phyloP scores from a whole-genome alignment of 208 protist species.

The Acanthamoeba culbertsoni region DNA sequence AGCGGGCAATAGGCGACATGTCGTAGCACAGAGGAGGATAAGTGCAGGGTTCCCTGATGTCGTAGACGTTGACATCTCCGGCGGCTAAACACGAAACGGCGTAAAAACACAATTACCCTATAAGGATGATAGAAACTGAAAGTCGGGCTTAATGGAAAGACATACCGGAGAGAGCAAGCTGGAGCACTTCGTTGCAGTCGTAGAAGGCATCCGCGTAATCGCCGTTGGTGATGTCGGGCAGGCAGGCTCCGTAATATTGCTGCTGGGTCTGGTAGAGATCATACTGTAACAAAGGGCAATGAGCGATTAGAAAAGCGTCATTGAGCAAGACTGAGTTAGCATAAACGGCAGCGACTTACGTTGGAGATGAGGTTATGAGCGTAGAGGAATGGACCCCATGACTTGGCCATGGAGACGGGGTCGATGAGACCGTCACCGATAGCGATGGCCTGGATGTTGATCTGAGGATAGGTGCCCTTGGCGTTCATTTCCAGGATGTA shows the following conservation, averaged over 20 bases:
- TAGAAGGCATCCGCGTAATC: constrained; percentile 35
- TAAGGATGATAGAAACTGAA: not conserved
- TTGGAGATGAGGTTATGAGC: not conserved
- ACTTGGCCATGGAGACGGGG: constrained; percentile 45
- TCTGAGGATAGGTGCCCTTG: not conserved
- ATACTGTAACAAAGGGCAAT: too few species aligned
- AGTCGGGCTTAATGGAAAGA: too few species aligned
- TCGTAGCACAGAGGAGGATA: constrained; percentile 47
- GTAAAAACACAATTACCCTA: not conserved
- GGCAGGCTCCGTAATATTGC: constrained; percentile 26
- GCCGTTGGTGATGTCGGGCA: not conserved
- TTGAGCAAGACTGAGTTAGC: too few species aligned
- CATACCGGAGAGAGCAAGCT: constrained; percentile 19
- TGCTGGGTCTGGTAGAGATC: constrained; percentile 22
- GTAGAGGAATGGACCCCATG: constrained; percentile 46
- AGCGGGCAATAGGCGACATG: not conserved
- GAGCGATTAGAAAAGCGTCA: too few species aligned
- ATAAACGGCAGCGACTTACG: too few species aligned
- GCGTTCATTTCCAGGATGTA: constrained; percentile 36
- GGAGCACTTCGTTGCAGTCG: constrained; percentile 40
- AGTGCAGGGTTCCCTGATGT: constrained; percentile 3
- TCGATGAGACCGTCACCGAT: constrained; percentile 54
- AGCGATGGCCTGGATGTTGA: constrained; percentile 45
- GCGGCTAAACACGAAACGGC: not conserved
- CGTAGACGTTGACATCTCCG: constrained; percentile 37